Percentiles rank a stretch among this genome's conserved stretches.
Evolutionary conservation across 2,329 filamentous ascomycete genomes (phyloP).

Genomic region (Cordyceps cateniannulata): DNA sequence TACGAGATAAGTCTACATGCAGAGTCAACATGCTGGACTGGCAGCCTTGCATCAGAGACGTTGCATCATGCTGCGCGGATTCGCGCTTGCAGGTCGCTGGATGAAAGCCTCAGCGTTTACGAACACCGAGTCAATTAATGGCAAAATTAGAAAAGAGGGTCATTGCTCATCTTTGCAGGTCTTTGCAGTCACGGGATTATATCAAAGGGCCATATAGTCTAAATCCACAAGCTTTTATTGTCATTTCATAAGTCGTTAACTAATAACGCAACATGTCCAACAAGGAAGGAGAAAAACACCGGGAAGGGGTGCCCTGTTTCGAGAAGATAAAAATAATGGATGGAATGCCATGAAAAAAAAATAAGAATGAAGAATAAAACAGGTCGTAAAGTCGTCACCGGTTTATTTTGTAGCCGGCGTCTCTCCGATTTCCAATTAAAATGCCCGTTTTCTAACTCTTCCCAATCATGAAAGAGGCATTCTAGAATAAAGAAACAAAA

Average conservation of each 20-base stretch:
- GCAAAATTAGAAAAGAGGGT: too few species aligned
- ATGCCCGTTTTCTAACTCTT: constrained; percentile 5
- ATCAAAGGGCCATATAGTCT: background rate
- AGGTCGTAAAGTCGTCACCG: constrained; percentile 21
- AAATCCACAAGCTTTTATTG: constrained; percentile 27
- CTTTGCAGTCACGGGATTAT: background rate
- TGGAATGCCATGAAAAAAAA: constrained; percentile 14
- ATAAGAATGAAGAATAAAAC: constrained; percentile 17
- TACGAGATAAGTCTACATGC: background rate
- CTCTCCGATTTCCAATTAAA: constrained; percentile 10
- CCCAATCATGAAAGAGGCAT: constrained; percentile 1
- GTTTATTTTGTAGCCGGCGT: constrained; percentile 16
- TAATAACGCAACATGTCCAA: constrained; percentile 27
- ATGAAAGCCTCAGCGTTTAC: too few species aligned
- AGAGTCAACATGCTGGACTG: background rate
- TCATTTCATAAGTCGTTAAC: constrained; percentile 35
- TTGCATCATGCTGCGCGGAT: background rate
- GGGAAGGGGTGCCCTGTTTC: background rate
- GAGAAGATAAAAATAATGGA: constrained; percentile 3
- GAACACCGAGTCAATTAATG: too few species aligned
- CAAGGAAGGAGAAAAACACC: constrained; percentile 14
- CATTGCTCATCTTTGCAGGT: background rate
- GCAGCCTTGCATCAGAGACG: background rate
- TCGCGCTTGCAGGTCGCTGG: too few species aligned
- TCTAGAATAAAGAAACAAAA: constrained; percentile 8